These are phyloP conservation scores for Avena atlantica DNA, from an alignment of 176 grass and related monocot species.

Conservation along the genomic window DNA sequence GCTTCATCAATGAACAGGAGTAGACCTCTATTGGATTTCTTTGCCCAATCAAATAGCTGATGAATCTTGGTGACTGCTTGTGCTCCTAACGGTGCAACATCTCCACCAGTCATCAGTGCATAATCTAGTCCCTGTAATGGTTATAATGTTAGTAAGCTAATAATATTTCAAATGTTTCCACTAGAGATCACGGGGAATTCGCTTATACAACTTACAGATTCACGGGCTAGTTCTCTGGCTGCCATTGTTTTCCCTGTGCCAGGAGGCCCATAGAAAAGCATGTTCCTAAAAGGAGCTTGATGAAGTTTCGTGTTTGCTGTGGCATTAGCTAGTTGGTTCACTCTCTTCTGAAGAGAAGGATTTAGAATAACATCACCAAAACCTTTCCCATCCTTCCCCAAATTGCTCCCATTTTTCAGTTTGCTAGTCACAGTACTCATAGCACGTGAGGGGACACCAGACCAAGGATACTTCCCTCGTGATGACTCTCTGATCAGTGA, in stretches of 20 bases:
- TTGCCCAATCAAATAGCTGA: constrained; percentile 98
- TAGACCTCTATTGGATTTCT: constrained; percentile 94
- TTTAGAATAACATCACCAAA: constrained; percentile 99
- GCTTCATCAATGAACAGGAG: constrained; percentile 98
- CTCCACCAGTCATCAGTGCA: constrained; percentile 98
- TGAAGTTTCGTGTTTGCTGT: constrained; percentile 95
- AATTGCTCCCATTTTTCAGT: constrained; percentile 60
- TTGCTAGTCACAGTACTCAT: constrained; percentile 69
- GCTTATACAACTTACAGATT: constrained; percentile 71
- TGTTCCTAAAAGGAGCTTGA: constrained; percentile 98
- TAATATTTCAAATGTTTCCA: constrained; percentile 22
- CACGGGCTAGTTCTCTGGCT: constrained; percentile 80
- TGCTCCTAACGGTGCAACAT: constrained; percentile 93
- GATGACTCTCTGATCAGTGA: constrained; percentile 98
- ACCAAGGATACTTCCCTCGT: constrained; percentile 92
- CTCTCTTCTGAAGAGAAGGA: constrained; percentile 91
- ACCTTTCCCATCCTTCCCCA: constrained; percentile 71
- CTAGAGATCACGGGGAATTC: neutral
- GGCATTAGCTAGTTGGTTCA: constrained; percentile 87
- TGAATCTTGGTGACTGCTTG: constrained; percentile 99
- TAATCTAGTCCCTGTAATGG: constrained; percentile 85
- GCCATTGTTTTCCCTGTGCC: constrained; percentile 99
- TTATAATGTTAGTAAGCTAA: constrained; percentile 16
- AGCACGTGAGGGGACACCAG: constrained; percentile 65
- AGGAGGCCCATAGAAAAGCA: constrained; percentile 98